Evolutionary conservation across 306 rosid species (phyloP).

Genomic region (Cotoneaster glaucophyllus): DNA sequence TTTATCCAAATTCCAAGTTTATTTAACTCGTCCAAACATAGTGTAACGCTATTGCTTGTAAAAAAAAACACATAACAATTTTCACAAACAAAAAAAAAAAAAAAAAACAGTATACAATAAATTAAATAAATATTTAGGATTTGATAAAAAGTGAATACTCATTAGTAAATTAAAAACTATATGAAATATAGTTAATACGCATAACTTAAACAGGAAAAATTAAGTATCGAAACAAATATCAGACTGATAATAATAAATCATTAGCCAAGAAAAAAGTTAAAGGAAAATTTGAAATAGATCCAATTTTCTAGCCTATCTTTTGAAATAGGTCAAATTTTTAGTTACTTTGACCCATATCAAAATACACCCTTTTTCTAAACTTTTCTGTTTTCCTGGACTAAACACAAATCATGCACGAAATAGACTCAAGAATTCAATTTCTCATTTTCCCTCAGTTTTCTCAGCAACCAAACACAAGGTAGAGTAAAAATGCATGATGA

Average conservation of each 20-base stretch:
- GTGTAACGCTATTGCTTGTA: too few species aligned
- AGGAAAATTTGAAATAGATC: too few species aligned
- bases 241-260: neutral
- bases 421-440: neutral
- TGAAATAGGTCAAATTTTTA: too few species aligned
- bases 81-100: too few species aligned
- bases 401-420: neutral
- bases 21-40: too few species aligned
- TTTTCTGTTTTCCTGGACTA: neutral
- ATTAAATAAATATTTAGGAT: neutral
- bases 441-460: neutral
- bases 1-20: too few species aligned
- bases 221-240: neutral
- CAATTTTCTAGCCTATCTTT: too few species aligned
- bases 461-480: neutral
- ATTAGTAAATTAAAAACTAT: neutral
- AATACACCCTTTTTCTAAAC: neutral
- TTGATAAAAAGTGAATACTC: neutral
- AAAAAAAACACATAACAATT: too few species aligned
- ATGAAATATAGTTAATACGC: neutral
- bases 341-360: too few species aligned
- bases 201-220: neutral
- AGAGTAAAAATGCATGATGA: neutral
- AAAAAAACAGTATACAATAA: too few species aligned
- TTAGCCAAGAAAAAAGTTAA: neutral